Base-by-base conservation (phyloP, 345 rosid genomes). In the Mercurialis annua region DNA sequence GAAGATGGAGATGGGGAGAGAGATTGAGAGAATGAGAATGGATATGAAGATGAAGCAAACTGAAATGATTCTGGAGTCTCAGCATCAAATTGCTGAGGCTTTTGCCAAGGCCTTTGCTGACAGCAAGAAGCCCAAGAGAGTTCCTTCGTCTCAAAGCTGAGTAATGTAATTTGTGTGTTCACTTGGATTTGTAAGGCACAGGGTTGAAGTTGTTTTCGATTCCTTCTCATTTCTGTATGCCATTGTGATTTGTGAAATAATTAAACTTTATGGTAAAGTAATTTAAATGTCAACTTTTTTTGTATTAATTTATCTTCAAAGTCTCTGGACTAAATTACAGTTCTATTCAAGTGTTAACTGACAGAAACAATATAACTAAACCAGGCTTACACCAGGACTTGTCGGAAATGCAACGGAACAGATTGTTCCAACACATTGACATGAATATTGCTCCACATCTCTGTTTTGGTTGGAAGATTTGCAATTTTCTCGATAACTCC, bases 11-110 rank as follows among this genome's bases (percentile, higher is more conserved):
- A 86, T 87, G 96, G 83, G 82, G 0, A 85, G 84, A 65, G 99
- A 91, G 85, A 81, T 93, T 0, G 99, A 93, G 73, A 77, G 76
- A 0, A 87, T 82, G 95, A 84, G 94, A 42, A 91, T 91, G 92
- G 96, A 89, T 9, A 90, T 85, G 86, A 97, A 90, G 81, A 83
- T 87, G 92, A 91, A 90, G 85, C 78, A 89, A 21, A 91, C 96
- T 0, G 84, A 84, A 78, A 87, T 93, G 98, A 79, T 93, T 52
- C 64, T 93, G 70, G 92, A 90, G 36, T 90, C 96, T 0, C 98
- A 93, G 69, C 94, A 90, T 72, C 73, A 86, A 66, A 83, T 90
- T 26, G 84, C 90, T 40, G 94, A 89, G 59, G 82, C 95, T 0
- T 90, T 93, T 69, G 85, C 94, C 0, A 86, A 82, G 70, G 86